Conservation (phyloP, 345 rosid species). For the Citrus unshiu region DNA sequence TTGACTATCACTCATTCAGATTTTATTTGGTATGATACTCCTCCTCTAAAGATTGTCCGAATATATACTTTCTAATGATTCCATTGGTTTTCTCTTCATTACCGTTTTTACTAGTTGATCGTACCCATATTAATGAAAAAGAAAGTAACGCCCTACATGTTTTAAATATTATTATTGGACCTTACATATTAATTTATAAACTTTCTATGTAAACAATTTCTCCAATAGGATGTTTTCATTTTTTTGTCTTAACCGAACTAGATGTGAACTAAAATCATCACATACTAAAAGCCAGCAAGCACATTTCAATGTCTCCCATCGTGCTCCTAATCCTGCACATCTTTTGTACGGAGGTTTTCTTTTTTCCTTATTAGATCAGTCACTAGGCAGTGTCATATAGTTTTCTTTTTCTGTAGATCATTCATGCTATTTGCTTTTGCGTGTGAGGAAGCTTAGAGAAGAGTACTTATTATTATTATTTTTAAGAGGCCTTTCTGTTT, state of each 20-base stretch:
- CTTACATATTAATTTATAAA: no score
- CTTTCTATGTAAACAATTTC: no score
- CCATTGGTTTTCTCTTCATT: no score
- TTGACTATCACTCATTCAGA: no score
- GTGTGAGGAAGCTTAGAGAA: slow-evolving; percentile 9
- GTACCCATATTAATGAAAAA: no score
- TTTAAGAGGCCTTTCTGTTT: slow-evolving; percentile 18
- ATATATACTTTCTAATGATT: no score
- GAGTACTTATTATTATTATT: neutral
- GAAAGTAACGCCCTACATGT: no score
- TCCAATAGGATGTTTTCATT: neutral
- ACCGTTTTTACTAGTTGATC: no score
- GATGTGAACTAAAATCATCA: neutral
- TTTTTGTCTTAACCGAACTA: neutral
- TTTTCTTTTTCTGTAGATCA: neutral
- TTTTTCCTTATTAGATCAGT: slow-evolving; percentile 11
- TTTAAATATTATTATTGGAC: no score
- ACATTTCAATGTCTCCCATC: slow-evolving; percentile 9
- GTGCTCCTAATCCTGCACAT: neutral
- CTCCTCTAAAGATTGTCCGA: no score
- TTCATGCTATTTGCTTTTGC: slow-evolving; percentile 11
- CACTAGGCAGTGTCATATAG: neutral
- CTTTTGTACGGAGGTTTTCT: slow-evolving; percentile 7
- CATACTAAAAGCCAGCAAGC: neutral
- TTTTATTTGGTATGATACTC: no score